A percentile compares a stretch with the other conserved stretches of the same genome.
Conservation (phyloP, 2,329 filamentous ascomycete species). For the Cercospora canescens region DNA sequence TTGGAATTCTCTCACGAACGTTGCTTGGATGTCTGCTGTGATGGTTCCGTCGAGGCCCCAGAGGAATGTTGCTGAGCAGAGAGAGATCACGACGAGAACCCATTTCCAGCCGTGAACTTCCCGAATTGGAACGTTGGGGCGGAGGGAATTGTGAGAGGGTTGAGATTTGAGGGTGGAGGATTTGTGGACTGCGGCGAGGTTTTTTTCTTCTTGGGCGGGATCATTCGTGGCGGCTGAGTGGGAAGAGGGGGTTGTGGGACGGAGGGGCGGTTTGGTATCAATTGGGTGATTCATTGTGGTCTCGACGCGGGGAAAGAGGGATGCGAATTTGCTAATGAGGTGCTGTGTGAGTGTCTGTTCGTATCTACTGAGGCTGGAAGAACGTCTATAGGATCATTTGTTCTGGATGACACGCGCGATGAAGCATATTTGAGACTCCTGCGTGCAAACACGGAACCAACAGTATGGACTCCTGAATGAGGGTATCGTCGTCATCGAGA, state of each 20-base stretch:
- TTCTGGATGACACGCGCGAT: background rate
- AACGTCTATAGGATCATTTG: background rate
- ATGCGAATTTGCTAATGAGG: background rate
- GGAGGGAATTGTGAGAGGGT: background rate
- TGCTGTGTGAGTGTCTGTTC: background rate
- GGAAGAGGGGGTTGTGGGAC: background rate
- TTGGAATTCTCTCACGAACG: constrained; percentile 3
- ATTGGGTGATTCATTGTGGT: background rate
- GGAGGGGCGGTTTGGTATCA: background rate
- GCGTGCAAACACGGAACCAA: background rate
- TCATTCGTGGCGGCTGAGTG: background rate
- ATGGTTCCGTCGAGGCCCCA: constrained; percentile 13
- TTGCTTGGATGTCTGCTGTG: constrained; percentile 12
- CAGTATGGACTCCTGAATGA: background rate
- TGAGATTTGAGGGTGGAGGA: background rate
- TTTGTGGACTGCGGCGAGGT: background rate
- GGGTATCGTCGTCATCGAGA: background rate
- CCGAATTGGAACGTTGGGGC: background rate
- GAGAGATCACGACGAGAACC: constrained; percentile 7
- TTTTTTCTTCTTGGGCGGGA: background rate
- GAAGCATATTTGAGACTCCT: background rate
- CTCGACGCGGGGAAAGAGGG: no score
- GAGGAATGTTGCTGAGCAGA: constrained; percentile 8
- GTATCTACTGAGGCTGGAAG: background rate
- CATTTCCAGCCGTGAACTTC: constrained; percentile 13